These are phyloP conservation scores for Lactarius sp. DNA, from an alignment of 768 basidiomycete species.

Conservation along the genomic window DNA sequence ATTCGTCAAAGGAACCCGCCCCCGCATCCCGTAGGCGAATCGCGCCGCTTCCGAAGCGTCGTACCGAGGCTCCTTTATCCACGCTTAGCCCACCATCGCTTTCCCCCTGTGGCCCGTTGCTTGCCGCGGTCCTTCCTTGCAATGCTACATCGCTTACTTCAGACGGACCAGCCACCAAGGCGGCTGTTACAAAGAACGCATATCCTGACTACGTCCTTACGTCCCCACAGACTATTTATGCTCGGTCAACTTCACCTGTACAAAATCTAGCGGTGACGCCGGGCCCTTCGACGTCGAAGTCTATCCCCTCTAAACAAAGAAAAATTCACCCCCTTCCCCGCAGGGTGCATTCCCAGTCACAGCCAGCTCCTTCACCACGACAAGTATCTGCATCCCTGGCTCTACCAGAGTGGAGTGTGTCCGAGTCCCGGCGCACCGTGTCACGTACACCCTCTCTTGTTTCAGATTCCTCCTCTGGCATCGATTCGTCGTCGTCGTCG, in stretches of 20 bases:
- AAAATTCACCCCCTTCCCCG: background rate
- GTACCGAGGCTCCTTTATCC: background rate
- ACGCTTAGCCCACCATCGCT: background rate
- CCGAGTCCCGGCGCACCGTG: background rate
- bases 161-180: no score
- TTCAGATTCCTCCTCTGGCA: constrained; percentile 6
- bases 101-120: background rate
- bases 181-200: background rate
- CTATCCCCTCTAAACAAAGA: background rate
- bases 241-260: no score
- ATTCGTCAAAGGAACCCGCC: background rate
- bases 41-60: constrained; percentile 8
- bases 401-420: background rate
- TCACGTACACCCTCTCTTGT: constrained; percentile 15
- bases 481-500: constrained; percentile 5
- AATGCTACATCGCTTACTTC: no score
- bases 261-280: background rate
- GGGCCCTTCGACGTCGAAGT: background rate
- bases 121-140: background rate
- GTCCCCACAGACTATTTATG: background rate
- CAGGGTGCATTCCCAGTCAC: background rate
- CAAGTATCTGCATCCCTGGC: background rate
- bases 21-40: constrained; percentile 6
- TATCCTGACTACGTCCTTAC: background rate
- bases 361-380: background rate